Conservation (phyloP, 2,329 filamentous ascomycete genomes). For the Aureobasidium sp. region DNA sequence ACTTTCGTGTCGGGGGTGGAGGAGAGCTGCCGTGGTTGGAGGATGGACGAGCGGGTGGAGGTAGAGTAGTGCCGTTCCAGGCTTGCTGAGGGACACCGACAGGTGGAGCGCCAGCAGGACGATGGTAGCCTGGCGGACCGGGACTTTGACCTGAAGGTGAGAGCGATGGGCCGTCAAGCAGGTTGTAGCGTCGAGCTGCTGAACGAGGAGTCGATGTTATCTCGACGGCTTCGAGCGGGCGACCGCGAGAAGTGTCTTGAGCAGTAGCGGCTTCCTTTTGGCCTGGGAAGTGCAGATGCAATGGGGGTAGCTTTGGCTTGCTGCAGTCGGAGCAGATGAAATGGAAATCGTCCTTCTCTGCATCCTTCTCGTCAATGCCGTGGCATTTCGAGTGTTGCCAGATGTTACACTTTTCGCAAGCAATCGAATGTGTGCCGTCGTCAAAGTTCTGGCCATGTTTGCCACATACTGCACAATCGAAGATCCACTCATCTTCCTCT, state of each 20-base stretch:
- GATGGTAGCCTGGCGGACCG: slow-evolving; percentile 31
- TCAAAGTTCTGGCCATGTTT: slow-evolving; percentile 81
- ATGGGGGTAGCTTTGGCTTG: slow-evolving; percentile 53
- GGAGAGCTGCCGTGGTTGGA: slow-evolving; percentile 17
- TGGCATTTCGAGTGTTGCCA: slow-evolving; percentile 97
- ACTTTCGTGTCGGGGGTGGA: slow-evolving; percentile 9
- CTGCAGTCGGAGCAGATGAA: slow-evolving; percentile 77
- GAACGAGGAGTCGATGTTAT: slow-evolving; percentile 14
- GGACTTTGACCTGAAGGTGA: slow-evolving; percentile 36
- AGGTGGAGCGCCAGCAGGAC: slow-evolving; percentile 11
- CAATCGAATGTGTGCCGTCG: slow-evolving; percentile 86
- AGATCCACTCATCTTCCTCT: slow-evolving; percentile 79
- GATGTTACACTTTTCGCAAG: slow-evolving; percentile 86
- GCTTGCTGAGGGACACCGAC: slow-evolving; percentile 19
- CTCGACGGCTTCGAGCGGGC: slow-evolving; percentile 17
- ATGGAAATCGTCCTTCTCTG: slow-evolving; percentile 76
- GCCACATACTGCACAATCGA: slow-evolving; percentile 84
- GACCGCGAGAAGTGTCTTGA: slow-evolving; percentile 16
- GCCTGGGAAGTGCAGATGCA: slow-evolving; percentile 40
- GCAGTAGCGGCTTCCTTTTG: neutral
- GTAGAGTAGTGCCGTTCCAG: slow-evolving; percentile 21
- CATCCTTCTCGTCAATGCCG: slow-evolving; percentile 66
- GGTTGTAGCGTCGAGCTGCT: slow-evolving; percentile 12
- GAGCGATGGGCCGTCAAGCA: slow-evolving; percentile 28
- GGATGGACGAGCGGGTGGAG: slow-evolving; percentile 16